phyloP scores from a whole-genome alignment of 768 basidiomycete species.

The Strobilomyces dryophilus region DNA sequence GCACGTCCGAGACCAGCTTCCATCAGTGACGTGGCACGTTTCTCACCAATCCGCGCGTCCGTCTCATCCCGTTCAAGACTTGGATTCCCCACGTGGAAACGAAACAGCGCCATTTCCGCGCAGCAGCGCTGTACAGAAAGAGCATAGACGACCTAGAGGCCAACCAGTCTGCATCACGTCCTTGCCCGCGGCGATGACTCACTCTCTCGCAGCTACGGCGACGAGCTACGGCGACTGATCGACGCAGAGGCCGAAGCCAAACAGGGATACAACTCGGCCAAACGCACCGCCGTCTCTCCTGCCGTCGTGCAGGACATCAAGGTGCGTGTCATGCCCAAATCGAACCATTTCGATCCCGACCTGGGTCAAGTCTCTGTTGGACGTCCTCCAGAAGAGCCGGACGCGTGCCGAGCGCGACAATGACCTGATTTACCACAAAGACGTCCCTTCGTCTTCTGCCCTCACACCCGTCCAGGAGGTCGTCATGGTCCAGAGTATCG shows the following conservation, averaged over 20 bases:
- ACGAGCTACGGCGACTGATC: constrained; percentile 75
- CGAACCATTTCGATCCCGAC: not conserved
- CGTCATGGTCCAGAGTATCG: constrained; percentile 56
- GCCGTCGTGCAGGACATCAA: constrained; percentile 76
- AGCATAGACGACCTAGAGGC: constrained; percentile 84
- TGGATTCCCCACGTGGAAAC: constrained; percentile 81
- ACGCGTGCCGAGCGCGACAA: constrained; percentile 84
- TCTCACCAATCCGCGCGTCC: not conserved
- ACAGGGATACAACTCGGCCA: constrained; percentile 63
- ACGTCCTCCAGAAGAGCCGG: constrained; percentile 62
- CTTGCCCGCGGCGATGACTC: not conserved
- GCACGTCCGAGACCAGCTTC: constrained; percentile 45
- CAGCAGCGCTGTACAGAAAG: constrained; percentile 85
- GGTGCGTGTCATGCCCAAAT: constrained; percentile 35
- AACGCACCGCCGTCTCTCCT: constrained; percentile 55
- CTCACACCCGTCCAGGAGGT: constrained; percentile 63
- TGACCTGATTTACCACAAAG: constrained; percentile 90
- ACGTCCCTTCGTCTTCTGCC: constrained; percentile 69
- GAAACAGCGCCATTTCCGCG: constrained; percentile 81
- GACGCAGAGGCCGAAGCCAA: constrained; percentile 66
- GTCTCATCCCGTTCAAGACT: constrained; percentile 36
- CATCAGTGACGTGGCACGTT: constrained; percentile 41
- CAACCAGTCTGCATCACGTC: constrained; percentile 46
- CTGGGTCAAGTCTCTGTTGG: constrained; percentile 62
- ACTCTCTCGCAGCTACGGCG: constrained; percentile 63